These are phyloP conservation scores for Epichloe glyceriae DNA, from an alignment of 2,329 filamentous ascomycete species.

Conservation along the genomic window DNA sequence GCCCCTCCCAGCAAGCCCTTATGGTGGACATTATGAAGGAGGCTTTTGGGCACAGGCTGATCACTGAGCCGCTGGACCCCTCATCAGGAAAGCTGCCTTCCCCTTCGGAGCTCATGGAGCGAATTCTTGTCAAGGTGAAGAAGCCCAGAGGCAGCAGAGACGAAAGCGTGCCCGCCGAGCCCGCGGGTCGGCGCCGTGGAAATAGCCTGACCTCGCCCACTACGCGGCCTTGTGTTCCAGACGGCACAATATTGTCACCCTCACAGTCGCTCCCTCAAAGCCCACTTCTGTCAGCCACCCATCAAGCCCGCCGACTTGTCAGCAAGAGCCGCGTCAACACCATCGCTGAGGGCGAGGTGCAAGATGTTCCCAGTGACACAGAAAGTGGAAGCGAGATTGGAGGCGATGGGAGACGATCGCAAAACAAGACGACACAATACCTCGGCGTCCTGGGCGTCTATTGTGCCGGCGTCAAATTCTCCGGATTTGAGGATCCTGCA, in stretches of 20 bases:
- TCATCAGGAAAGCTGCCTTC: conserved; percentile 61
- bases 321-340: conserved; percentile 43
- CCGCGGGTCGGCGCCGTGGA: conserved; percentile 38
- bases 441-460: conserved; percentile 79
- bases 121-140: conserved; percentile 91
- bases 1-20: conserved; percentile 61
- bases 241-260: conserved; percentile 38
- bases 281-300: conserved; percentile 38
- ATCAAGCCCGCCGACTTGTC: conserved; percentile 33
- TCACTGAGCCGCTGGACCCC: conserved; percentile 61
- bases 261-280: conserved; percentile 40
- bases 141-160: conserved; percentile 40
- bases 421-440: conserved; percentile 75
- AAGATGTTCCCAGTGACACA: conserved; percentile 56
- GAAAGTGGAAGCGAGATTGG: conserved; percentile 53
- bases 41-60: conserved; percentile 66
- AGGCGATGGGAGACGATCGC: conserved; percentile 38
- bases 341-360: conserved; percentile 44
- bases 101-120: conserved; percentile 71
- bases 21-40: conserved; percentile 88
- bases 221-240: conserved; percentile 46
- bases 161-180: conserved; percentile 22
- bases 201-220: conserved; percentile 60
- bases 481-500: conserved; percentile 62
- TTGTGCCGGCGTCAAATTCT: conserved; percentile 64